Conservation (phyloP, 768 basidiomycete genomes). For the Mycena rebaudengoi region DNA sequence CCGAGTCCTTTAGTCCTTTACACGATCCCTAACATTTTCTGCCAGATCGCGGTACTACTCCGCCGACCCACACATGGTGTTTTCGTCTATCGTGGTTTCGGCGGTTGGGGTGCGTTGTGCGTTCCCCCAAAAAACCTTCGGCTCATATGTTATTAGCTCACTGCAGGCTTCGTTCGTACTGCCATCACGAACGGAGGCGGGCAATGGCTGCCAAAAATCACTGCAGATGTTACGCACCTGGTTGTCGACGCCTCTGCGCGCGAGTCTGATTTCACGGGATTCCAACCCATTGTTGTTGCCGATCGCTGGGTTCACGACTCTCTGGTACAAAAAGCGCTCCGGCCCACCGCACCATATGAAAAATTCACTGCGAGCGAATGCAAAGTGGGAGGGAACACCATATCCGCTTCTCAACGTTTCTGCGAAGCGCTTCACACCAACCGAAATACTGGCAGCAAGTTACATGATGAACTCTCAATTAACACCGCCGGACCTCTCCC, state of each 20-base stretch:
- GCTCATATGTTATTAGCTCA: not conserved
- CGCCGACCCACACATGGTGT: not conserved
- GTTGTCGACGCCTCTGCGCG: not conserved
- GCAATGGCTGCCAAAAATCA: not conserved
- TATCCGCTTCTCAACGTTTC: not conserved
- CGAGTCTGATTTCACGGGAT: not conserved
- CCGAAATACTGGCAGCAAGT: no score
- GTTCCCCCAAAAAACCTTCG: not conserved
- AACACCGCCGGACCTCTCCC: not conserved
- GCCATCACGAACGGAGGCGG: not conserved
- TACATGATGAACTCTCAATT: not conserved
- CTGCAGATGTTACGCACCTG: not conserved
- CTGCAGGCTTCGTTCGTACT: not conserved
- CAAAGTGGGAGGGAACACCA: no score
- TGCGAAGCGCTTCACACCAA: not conserved
- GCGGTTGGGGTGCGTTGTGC: not conserved
- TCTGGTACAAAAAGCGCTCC: not conserved
- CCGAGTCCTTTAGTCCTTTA: no score
- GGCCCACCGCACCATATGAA: not conserved
- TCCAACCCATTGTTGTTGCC: not conserved
- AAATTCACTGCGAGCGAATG: not conserved
- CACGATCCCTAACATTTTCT: not conserved
- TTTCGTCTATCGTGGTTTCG: not conserved
- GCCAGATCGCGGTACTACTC: not conserved
- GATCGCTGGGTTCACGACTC: not conserved